Evolutionary conservation across 2,329 filamentous ascomycete species (phyloP), one percentile per base, ranked within the genome.

Genomic region (Fusarium sp.): DNA sequence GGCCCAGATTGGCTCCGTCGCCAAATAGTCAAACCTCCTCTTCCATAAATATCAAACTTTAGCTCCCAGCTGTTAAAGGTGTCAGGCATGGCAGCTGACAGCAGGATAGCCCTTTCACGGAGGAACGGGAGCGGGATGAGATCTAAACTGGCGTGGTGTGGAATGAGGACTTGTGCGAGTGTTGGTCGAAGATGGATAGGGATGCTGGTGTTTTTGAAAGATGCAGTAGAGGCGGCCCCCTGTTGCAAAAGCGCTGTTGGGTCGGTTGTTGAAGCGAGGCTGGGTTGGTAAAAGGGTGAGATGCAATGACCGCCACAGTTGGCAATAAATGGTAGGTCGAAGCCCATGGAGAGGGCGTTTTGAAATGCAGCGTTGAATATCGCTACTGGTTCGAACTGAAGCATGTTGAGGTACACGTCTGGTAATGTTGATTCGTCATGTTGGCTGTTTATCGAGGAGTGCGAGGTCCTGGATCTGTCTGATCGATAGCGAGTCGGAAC

Each of bases 271-370:
- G 64, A 57, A 1, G 68, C 66, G 11, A 71, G 45, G 2, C 22
- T 57, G 2, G 79, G 73, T 8, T 74, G 74, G 57, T 77, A 79
- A 47, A 80, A 78, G 1, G 79, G 79, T 0, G 79, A 80, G 1
- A 74, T 13, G 7, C 63, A 69, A 3, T 75, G 62, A 1, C 27
- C 9, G 0, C 36, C 11, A 45, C 79, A 80, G 6, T 52, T 35
- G 18, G 68, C 62, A 3, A 80, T 31, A 3, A 36, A 6, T 1
- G 29, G 20, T 0, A 75, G 40, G 25, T 80, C 65, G 1, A 79
- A 63, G 1, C 75, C 73, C 0, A 80, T 67, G 1, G 68, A 69
- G 0, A 69, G 10, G 4, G 77, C 78, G 38, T 80, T 80, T 6
- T 72, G 31, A 8, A 79, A 54, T 0, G 70, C 38, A 3, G 79